Conservation (phyloP, 257 asterid genomes). For the Nicotiana sylvestris region DNA sequence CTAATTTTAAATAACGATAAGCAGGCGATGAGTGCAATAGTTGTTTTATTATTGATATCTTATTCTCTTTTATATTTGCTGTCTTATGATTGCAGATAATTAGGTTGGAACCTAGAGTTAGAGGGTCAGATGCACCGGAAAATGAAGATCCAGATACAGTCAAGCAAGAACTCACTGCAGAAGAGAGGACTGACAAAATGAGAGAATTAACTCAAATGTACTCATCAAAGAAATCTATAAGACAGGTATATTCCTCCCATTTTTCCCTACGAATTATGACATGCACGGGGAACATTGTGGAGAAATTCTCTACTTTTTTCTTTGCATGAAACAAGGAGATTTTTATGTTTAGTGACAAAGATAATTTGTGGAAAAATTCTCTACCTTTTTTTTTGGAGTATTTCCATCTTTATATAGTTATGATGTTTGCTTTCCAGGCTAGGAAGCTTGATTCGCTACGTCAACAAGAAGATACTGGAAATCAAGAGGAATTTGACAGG, state of each 20-base stretch:
- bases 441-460: slow-evolving; percentile 38
- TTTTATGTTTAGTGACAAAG: not conserved
- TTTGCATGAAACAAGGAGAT: not conserved
- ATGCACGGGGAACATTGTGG: not conserved
- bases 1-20: not conserved
- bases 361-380: not conserved
- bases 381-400: not conserved
- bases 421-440: slow-evolving; percentile 34
- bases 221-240: slow-evolving; percentile 39
- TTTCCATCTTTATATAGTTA: not conserved
- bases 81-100: slow-evolving; percentile 46
- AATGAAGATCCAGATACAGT: slow-evolving; percentile 28
- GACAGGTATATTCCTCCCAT: slow-evolving; percentile 33
- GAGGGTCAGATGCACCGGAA: slow-evolving; percentile 32
- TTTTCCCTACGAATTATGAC: not conserved
- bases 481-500: slow-evolving; percentile 31
- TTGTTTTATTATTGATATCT: not conserved
- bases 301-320: not conserved
- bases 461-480: slow-evolving; percentile 39
- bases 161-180: slow-evolving; percentile 34
- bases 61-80: not conserved
- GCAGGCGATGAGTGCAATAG: not conserved
- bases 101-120: slow-evolving; percentile 61
- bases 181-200: slow-evolving; percentile 30
- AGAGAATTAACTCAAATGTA: slow-evolving; percentile 25